Evolutionary conservation across 495 filamentous ascomycete species (phyloP).

Genomic region (Daldinia childiae): DNA sequence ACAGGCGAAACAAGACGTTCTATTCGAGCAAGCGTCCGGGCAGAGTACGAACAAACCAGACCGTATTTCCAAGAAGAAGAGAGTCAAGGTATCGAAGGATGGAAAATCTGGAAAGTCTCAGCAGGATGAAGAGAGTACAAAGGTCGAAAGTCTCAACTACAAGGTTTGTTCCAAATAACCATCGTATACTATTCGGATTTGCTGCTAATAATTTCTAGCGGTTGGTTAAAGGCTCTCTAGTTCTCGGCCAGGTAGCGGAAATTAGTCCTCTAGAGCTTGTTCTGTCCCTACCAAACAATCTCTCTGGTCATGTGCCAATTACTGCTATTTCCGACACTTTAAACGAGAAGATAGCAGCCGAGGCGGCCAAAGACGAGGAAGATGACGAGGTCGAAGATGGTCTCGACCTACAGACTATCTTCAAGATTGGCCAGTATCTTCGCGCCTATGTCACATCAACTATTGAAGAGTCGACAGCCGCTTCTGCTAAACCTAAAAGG

Average conservation of each 20-base stretch:
- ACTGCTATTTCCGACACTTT: constrained; percentile 81
- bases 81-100: constrained; percentile 62
- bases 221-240: constrained; percentile 80
- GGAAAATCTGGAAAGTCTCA: constrained; percentile 52
- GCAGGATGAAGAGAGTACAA: constrained; percentile 66
- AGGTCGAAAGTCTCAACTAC: constrained; percentile 87
- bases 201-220: constrained; percentile 66
- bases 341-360: constrained; percentile 68
- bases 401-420: constrained; percentile 75
- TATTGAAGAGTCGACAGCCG: constrained; percentile 59
- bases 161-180: constrained; percentile 65
- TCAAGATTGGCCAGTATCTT: constrained; percentile 87
- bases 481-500: constrained; percentile 72
- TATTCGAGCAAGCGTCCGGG: constrained; percentile 83
- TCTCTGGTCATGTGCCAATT: constrained; percentile 87
- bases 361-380: constrained; percentile 64
- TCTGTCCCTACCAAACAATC: constrained; percentile 88
- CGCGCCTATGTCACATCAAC: constrained; percentile 85
- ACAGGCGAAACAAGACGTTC: constrained; percentile 88
- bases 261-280: constrained; percentile 81
- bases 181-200: not conserved
- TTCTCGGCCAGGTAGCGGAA: constrained; percentile 85
- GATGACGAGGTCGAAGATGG: constrained; percentile 62
- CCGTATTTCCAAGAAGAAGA: constrained; percentile 62
- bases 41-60: constrained; percentile 51